Evolutionary conservation across 352 stramenopile genomes (phyloP).

Genomic region (Phytophthora rubi): DNA sequence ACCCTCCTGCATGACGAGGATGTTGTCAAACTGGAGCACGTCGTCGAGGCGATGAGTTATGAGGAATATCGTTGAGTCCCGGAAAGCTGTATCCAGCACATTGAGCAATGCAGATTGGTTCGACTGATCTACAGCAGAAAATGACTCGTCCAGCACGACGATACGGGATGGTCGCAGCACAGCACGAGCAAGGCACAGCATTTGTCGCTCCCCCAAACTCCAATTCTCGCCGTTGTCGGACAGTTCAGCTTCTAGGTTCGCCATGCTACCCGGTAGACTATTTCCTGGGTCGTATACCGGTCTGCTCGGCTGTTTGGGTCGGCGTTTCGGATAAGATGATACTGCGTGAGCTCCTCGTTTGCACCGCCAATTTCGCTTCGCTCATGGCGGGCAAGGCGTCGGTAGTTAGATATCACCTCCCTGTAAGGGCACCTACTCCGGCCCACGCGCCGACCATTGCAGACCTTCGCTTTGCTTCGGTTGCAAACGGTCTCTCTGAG

Average conservation of each 20-base stretch:
- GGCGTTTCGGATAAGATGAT: too few relatives aligned
- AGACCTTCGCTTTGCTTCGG: too few relatives aligned
- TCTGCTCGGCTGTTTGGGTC: too few relatives aligned
- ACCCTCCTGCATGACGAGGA: slow-evolving; percentile 46
- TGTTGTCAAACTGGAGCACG: slow-evolving; percentile 44
- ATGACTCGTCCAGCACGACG: slow-evolving; percentile 92
- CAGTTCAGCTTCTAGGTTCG: slow-evolving; percentile 39
- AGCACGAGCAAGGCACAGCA: slow-evolving; percentile 96
- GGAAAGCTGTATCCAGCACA: slow-evolving; percentile 91
- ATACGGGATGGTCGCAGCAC: slow-evolving; percentile 88
- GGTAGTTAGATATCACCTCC: too few relatives aligned
- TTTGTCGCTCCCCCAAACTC: slow-evolving; percentile 94
- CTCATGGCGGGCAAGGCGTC: too few relatives aligned
- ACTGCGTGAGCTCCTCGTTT: too few relatives aligned
- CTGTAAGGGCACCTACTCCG: too few relatives aligned
- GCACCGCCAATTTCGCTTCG: too few relatives aligned
- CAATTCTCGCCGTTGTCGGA: slow-evolving; percentile 96
- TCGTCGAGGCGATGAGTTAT: slow-evolving; percentile 98
- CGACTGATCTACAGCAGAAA: slow-evolving; percentile 61
- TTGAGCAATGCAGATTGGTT: slow-evolving; percentile 71
- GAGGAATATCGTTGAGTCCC: slow-evolving; percentile 94
- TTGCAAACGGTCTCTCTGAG: too few relatives aligned
- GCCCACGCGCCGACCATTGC: too few relatives aligned
- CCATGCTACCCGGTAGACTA: slow-evolving; percentile 39
- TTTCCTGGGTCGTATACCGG: too few relatives aligned